Conservation (phyloP, 768 basidiomycete species). For the Cubamyces lactineus region DNA sequence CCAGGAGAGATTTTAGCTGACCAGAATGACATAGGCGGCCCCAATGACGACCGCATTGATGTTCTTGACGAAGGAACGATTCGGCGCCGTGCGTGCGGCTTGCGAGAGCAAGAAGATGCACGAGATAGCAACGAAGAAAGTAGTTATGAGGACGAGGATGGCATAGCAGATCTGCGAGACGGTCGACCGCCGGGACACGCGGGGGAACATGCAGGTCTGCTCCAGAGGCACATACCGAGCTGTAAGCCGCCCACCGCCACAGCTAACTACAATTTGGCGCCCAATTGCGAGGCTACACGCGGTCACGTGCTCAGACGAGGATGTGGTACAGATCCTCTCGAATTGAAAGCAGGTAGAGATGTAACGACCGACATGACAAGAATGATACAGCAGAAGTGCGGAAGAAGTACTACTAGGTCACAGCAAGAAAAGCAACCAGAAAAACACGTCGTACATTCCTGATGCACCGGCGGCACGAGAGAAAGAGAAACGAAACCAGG, state of each 20-base stretch:
- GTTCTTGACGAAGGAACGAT: slow-evolving; percentile 59
- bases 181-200: slow-evolving; percentile 48
- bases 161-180: slow-evolving; percentile 58
- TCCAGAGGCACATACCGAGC: slow-evolving; percentile 6
- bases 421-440: not conserved
- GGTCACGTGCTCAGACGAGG: not conserved
- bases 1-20: slow-evolving; percentile 36
- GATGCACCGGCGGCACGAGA: slow-evolving; percentile 25
- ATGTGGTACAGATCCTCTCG: slow-evolving; percentile 15
- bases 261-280: too few species aligned
- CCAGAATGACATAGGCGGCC: slow-evolving; percentile 71
- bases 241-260: not conserved
- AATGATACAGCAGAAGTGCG: slow-evolving; percentile 20
- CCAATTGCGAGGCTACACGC: not conserved
- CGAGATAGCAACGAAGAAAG: slow-evolving; percentile 58
- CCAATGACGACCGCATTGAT: slow-evolving; percentile 70
- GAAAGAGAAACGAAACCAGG: slow-evolving; percentile 11
- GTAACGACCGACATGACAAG: slow-evolving; percentile 9
- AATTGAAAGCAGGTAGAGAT: not conserved
- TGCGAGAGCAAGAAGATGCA: slow-evolving; percentile 69
- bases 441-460: slow-evolving; percentile 26
- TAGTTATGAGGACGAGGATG: slow-evolving; percentile 34
- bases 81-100: slow-evolving; percentile 66
- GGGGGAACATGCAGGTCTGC: slow-evolving; percentile 28
- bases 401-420: not conserved